Base-by-base conservation (phyloP, 768 basidiomycete species). In the Lactifluus volemus region DNA sequence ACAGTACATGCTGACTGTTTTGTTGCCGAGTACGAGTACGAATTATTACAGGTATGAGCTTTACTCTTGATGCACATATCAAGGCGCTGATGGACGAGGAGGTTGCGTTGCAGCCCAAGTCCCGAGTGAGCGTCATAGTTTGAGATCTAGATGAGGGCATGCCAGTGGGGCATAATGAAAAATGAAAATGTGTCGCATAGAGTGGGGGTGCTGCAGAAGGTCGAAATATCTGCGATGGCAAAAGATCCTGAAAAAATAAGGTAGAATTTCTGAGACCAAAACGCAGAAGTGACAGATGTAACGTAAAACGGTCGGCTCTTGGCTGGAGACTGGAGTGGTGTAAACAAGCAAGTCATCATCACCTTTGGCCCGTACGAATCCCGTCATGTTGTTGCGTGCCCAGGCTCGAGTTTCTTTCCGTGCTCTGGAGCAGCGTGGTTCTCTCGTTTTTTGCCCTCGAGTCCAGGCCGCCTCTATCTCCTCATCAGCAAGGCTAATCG, bases 1-100 rank as follows among this genome's bases (percentile, higher is more conserved):
- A n/a, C 11, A 15, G 14, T 15, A 41, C 44, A 34, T 8, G 21
- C 49, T 56, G 39, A 56, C 38, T 59, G 5, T 15, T 5, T 32
- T 8, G n/a, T 21, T 15, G 7, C 29, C 39, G 25, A 25, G 25
- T n/a, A 91, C 67, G 85, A 94, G 93, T 95, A 66, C 58, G 91
- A 78, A 25, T 39, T 9, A 9, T 5, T 54, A 17, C 10, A 59
- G 5, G 30, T n/a, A 11, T 47, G 32, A 19, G 92, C 68, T 85
- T 92, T 63, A 67, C 76, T 2, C 70, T 95, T n/a, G 79, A 89
- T 29, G 70, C 72, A 0, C 76, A 92, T 66, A 60, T 85, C 41
- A 77, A 77, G 64, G 68, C 73, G 4, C 70, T 83, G 5, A 73
- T 77, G 15, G 78, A 77, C 8, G 83, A 84, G 55, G 75, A 78